Base-by-base conservation (phyloP, 78 protist species). In the Parvularia atlantis region DNA sequence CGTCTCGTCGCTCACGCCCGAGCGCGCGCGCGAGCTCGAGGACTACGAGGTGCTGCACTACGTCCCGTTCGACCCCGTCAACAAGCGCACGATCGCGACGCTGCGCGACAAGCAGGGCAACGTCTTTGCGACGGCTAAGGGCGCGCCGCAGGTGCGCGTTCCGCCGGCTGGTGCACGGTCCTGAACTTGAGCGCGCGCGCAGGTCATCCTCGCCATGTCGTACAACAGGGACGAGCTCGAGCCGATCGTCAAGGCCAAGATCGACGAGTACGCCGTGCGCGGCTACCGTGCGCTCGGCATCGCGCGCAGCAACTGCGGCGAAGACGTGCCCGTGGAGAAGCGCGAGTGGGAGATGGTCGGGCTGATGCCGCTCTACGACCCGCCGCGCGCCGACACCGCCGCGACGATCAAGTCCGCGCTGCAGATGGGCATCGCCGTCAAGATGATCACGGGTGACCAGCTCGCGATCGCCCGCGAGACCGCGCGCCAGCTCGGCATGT, bases 361-460 rank as follows among this genome's bases (percentile, higher is more conserved):
- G 65, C 69, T 91, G 54, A 66, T 91, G 53, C 80, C 95, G 43
- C 30, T 91, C 33, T 61, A 78, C 35, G 95, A 90, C 71, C 95
- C 95, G 53, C 95, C 95, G n/a, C 80, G 95, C 62, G 79, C 65
- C 64, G 95, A 90, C 69, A 78, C 91, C 36, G 75, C 66, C 28
- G 77, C 66, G 30, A 83, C 90, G 35, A 77, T 91, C 73, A 72
- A 53, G 53, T 60, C 62, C 53, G 78, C 84, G 67, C 37, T 66
- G 39, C 80, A 76, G 33, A 40, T 80, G 78, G 93, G 93, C 64
- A 80, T 89, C 22, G 50, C 56, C 10, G 97, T 92, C 30, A 84
- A 80, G 86, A 92, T 92, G 97, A 80, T 92, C 30, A 92, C 97
- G 30, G 97, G 97, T 40, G 97, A 92, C 68, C 91, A 92, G 62